Percentiles rank a stretch among this genome's conserved stretches.
Evolutionary conservation across 257 asterid species (phyloP).

Genomic region (Mitragyna speciosa): DNA sequence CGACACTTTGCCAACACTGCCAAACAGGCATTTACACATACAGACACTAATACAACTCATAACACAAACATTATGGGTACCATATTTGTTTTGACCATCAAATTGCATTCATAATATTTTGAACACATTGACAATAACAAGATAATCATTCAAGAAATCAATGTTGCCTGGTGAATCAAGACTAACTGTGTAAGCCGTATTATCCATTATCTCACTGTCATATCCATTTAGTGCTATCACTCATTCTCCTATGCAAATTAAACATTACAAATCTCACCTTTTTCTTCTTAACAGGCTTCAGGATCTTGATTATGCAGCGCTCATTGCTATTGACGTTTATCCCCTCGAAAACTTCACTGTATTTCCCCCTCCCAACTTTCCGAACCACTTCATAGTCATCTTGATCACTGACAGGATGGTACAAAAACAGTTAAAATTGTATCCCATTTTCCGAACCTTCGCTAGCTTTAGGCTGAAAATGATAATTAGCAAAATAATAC

Average conservation of each 20-base stretch:
- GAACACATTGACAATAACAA: not conserved
- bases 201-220: not conserved
- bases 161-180: not conserved
- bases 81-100: not conserved
- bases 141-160: not conserved
- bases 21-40: not conserved
- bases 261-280: constrained; percentile 45
- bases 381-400: constrained; percentile 94
- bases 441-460: not conserved
- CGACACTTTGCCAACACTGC: not conserved
- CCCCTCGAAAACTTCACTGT: constrained; percentile 97
- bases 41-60: not conserved
- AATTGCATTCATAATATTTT: not conserved
- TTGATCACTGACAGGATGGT: constrained; percentile 60
- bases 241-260: not conserved
- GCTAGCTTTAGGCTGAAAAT: not conserved
- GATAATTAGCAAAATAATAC: not conserved
- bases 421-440: constrained; percentile 12
- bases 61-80: not conserved
- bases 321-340: constrained; percentile 80
- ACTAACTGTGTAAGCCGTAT: not conserved
- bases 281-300: constrained; percentile 96
- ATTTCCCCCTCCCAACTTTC: constrained; percentile 95
- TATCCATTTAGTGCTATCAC: not conserved
- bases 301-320: constrained; percentile 79